These are phyloP conservation scores for Mucor irregularis DNA, from an alignment of 371 early-diverging fungal genomes.

Conservation along the genomic window DNA sequence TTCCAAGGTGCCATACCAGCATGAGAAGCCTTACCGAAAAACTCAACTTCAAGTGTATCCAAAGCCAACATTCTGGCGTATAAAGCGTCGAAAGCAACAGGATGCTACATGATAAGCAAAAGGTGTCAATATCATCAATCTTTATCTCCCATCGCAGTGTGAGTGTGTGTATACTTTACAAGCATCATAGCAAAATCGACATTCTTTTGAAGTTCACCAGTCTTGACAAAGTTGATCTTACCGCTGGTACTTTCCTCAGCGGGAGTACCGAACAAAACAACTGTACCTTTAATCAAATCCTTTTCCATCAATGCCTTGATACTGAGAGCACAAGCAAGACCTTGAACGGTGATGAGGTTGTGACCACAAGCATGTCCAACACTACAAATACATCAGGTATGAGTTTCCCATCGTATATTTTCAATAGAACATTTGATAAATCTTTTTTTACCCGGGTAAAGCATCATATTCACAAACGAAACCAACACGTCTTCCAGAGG, in stretches of 20 bases:
- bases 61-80: constrained; percentile 46
- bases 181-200: constrained; percentile 78
- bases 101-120: constrained; percentile 36
- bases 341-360: constrained; percentile 71
- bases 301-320: constrained; percentile 56
- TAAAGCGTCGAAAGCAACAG: constrained; percentile 30
- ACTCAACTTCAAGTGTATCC: constrained; percentile 52
- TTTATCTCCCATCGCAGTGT: too few species aligned
- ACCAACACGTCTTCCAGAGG: constrained; percentile 44
- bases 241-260: constrained; percentile 77
- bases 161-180: too few species aligned
- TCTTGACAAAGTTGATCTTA: constrained; percentile 69
- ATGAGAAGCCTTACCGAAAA: constrained; percentile 65
- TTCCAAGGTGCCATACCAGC: constrained; percentile 61
- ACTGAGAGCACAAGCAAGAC: constrained; percentile 65
- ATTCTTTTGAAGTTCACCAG: constrained; percentile 57
- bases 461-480: constrained; percentile 73
- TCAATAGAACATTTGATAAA: too few species aligned
- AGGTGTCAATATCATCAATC: too few species aligned
- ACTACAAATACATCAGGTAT: constrained; percentile 13
- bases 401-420: neutral
- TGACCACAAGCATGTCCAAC: constrained; percentile 72
- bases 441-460: constrained; percentile 48
- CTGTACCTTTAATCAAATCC: constrained; percentile 53
- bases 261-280: constrained; percentile 79